Conservation (phyloP, 1,284 basidiomycete species). For the Apiotrichum siamense region DNA sequence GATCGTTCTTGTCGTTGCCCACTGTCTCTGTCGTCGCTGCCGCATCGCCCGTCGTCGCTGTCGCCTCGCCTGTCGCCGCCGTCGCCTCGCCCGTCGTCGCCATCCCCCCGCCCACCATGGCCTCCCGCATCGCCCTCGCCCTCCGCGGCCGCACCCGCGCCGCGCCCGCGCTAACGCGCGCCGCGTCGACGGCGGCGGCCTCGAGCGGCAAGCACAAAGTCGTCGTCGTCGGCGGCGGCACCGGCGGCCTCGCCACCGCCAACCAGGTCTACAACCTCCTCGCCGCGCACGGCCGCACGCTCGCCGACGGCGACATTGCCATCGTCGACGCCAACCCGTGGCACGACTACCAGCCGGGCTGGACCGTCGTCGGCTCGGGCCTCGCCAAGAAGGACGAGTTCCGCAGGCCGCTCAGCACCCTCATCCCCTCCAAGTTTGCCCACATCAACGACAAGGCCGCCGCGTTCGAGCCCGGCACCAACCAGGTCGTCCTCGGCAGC, state of each 20-base stretch:
- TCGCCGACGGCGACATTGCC: slow-evolving; percentile 70
- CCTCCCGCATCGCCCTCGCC: slow-evolving; percentile 4
- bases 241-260: slow-evolving; percentile 69
- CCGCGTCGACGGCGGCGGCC: slow-evolving; percentile 33
- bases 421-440: slow-evolving; percentile 68
- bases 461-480: slow-evolving; percentile 67
- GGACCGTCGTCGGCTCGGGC: slow-evolving; percentile 89
- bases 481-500: slow-evolving; percentile 62
- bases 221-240: slow-evolving; percentile 52
- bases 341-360: slow-evolving; percentile 62
- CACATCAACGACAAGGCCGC: slow-evolving; percentile 70
- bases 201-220: slow-evolving; percentile 48
- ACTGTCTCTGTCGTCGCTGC: too few species aligned
- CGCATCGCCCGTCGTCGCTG: too few species aligned
- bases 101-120: too few species aligned
- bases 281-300: slow-evolving; percentile 59
- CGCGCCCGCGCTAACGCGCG: slow-evolving; percentile 13
- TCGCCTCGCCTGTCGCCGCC: too few species aligned
- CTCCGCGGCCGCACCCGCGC: too few species aligned
- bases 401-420: slow-evolving; percentile 59
- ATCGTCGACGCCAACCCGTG: slow-evolving; percentile 59
- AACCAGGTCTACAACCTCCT: slow-evolving; percentile 79
- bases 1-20: too few species aligned
- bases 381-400: slow-evolving; percentile 62
- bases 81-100: too few species aligned